Percentiles rank a stretch among this genome's conserved stretches.
Conservation (phyloP, 176 grass and related monocot genomes). For the Luzula sylvatica region DNA sequence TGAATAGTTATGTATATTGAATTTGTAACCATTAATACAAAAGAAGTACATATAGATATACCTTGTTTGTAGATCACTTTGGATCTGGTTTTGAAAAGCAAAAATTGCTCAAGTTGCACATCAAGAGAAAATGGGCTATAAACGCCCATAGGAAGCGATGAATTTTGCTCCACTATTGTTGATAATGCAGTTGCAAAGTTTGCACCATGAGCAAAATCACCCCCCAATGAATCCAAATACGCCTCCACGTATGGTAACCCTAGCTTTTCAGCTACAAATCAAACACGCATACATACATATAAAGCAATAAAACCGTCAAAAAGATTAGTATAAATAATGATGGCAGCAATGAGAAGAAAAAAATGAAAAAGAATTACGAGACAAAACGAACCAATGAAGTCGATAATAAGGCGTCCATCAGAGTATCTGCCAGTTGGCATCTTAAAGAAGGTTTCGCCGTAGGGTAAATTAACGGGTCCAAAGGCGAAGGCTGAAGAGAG, state of each 20-base stretch:
- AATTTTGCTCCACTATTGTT: slow-evolving; percentile 57
- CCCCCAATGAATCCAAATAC: slow-evolving; percentile 77
- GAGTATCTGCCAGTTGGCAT: slow-evolving; percentile 57
- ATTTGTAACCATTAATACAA: neutral
- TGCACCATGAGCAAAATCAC: slow-evolving; percentile 77
- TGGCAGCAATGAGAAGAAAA: neutral
- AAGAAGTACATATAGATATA: neutral
- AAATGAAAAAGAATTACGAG: too few species aligned
- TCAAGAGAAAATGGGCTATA: slow-evolving; percentile 83
- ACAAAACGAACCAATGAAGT: slow-evolving; percentile 71
- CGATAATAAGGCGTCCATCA: slow-evolving; percentile 80
- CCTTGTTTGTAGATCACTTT: slow-evolving; percentile 48
- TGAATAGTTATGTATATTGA: too few species aligned
- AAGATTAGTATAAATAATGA: neutral
- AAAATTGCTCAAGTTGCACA: slow-evolving; percentile 72
- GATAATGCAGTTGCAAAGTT: slow-evolving; percentile 85
- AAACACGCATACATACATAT: neutral
- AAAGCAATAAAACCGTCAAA: neutral
- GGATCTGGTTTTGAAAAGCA: slow-evolving; percentile 64
- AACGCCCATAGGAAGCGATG: slow-evolving; percentile 47
- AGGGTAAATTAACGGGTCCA: slow-evolving; percentile 43
- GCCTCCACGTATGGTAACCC: slow-evolving; percentile 65
- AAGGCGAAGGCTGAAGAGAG: slow-evolving; percentile 53
- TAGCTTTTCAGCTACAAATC: slow-evolving; percentile 44
- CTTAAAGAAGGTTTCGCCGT: slow-evolving; percentile 86